phyloP scores from a whole-genome alignment of 2,329 filamentous ascomycete species.

The Fusarium lyarnte region DNA sequence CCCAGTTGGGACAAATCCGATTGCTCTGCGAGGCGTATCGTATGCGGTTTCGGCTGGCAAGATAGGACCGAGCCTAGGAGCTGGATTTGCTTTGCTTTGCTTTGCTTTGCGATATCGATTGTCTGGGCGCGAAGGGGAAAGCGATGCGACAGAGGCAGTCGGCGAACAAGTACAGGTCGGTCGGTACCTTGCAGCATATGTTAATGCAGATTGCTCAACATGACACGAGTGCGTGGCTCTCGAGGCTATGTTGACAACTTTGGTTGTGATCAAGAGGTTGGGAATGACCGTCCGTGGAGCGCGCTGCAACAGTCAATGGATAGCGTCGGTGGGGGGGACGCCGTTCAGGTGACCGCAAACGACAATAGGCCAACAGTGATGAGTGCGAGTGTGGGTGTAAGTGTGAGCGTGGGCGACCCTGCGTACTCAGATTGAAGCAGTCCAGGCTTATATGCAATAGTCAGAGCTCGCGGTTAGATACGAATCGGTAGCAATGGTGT shows the following conservation, averaged over 20 bases:
- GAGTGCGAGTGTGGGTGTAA: not conserved
- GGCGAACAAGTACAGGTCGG: not conserved
- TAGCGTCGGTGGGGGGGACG: not conserved
- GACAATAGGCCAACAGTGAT: not conserved
- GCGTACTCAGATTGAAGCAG: not conserved
- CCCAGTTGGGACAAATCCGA: not conserved
- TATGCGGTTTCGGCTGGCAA: not conserved
- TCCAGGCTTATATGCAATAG: not conserved
- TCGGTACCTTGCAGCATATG: slow-evolving; percentile 5
- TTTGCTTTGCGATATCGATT: not conserved
- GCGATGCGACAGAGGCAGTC: slow-evolving; percentile 2
- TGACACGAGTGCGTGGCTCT: slow-evolving; percentile 15
- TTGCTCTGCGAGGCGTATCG: not conserved
- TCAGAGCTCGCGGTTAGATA: not conserved
- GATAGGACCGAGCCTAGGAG: not conserved
- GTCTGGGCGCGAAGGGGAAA: not conserved
- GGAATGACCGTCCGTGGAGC: slow-evolving; percentile 19
- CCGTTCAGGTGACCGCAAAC: not conserved
- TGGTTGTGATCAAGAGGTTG: slow-evolving; percentile 40
- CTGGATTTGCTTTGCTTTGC: not conserved
- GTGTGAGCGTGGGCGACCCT: not conserved
- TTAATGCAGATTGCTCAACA: slow-evolving; percentile 19
- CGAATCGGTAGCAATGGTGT: not conserved
- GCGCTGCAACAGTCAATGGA: slow-evolving; percentile 6
- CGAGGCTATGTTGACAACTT: slow-evolving; percentile 14